Percentiles rank a stretch among this genome's conserved stretches.
phyloP scores from a whole-genome alignment of 768 basidiomycete genomes.

The Pulveroboletus sp. region DNA sequence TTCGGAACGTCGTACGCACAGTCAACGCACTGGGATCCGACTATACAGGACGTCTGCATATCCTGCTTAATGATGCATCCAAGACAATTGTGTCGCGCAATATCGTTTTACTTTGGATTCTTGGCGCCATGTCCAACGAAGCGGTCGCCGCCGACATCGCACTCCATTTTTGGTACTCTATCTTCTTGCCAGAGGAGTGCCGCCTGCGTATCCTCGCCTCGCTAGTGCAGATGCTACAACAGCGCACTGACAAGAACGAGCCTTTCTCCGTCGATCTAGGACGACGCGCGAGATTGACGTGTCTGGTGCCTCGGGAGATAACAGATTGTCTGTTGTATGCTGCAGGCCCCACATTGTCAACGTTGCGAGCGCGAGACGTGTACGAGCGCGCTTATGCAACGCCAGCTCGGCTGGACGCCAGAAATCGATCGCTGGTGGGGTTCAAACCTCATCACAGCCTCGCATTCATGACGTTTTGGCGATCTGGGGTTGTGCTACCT shows the following conservation, averaged over 20 bases:
- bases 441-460: slow-evolving; percentile 42
- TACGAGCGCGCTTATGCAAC: slow-evolving; percentile 31
- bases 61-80: slow-evolving; percentile 42
- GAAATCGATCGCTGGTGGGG: slow-evolving; percentile 35
- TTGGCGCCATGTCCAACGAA: slow-evolving; percentile 32
- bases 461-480: slow-evolving; percentile 37
- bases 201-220: slow-evolving; percentile 16
- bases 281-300: slow-evolving; percentile 16
- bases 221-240: slow-evolving; percentile 15
- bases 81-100: slow-evolving; percentile 34
- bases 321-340: slow-evolving; percentile 30
- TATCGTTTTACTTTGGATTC: slow-evolving; percentile 38
- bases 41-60: slow-evolving; percentile 36
- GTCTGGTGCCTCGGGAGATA: slow-evolving; percentile 21
- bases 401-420: slow-evolving; percentile 37
- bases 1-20: slow-evolving; percentile 40
- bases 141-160: slow-evolving; percentile 38
- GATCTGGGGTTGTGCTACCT: slow-evolving; percentile 42
- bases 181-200: slow-evolving; percentile 35
- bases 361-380: slow-evolving; percentile 23
- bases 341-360: slow-evolving; percentile 21
- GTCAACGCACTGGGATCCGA: slow-evolving; percentile 40
- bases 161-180: slow-evolving; percentile 47
- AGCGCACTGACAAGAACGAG: slow-evolving; percentile 11
- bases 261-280: slow-evolving; percentile 12